Conservation (phyloP, 345 rosid genomes). For the Passiflora organensis region DNA sequence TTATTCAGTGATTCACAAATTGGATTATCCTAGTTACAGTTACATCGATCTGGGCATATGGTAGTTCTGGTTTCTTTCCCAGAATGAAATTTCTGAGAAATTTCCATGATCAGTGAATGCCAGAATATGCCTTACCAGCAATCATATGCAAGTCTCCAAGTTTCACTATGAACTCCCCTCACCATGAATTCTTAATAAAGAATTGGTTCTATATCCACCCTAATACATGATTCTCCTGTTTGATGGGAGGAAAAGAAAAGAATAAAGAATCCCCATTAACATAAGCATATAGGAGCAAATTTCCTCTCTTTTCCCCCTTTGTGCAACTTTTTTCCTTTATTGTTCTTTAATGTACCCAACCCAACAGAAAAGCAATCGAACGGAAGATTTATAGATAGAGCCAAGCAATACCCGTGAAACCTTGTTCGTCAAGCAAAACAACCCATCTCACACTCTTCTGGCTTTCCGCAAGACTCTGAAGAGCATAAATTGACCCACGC, state of each 20-base stretch:
- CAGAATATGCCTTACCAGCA: too few species aligned
- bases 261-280: not conserved
- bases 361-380: not conserved
- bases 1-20: too few species aligned
- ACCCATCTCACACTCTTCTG: not conserved
- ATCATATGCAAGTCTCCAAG: too few species aligned
- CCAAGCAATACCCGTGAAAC: slow-evolving; percentile 8
- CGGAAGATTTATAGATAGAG: not conserved
- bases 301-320: not conserved
- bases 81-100: not conserved
- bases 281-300: not conserved
- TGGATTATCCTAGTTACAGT: too few species aligned
- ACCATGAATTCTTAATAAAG: not conserved
- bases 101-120: not conserved
- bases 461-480: not conserved
- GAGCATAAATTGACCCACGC: not conserved
- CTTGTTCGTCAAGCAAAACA: slow-evolving; percentile 9
- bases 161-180: not conserved
- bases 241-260: slow-evolving; percentile 12
- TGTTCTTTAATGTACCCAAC: too few species aligned
- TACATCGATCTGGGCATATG: too few species aligned
- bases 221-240: not conserved
- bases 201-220: not conserved
- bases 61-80: too few species aligned
- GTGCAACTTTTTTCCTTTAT: too few species aligned